These are phyloP conservation scores for Monosporascus cannonballus DNA, from an alignment of 2,329 filamentous ascomycete genomes.

Conservation along the genomic window DNA sequence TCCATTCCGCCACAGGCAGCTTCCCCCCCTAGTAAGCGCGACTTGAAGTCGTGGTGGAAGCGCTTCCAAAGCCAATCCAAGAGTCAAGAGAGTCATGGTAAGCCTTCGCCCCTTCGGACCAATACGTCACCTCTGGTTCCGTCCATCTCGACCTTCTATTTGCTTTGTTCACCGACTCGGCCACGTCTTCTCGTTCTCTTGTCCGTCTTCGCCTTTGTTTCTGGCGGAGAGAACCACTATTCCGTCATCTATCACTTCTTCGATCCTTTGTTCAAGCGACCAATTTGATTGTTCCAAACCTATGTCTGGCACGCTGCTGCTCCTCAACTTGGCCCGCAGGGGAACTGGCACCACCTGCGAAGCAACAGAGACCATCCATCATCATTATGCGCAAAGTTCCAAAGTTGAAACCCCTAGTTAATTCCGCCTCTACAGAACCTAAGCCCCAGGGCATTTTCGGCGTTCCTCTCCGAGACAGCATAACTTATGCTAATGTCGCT, in stretches of 20 bases:
- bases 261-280: too few species aligned
- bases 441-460: constrained; percentile 80
- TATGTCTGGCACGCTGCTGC: too few species aligned
- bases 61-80: constrained; percentile 71
- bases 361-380: not conserved
- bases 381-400: constrained; percentile 7
- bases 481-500: constrained; percentile 95
- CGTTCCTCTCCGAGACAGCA: constrained; percentile 86
- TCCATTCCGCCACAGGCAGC: constrained; percentile 32
- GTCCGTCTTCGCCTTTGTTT: not conserved
- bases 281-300: too few species aligned
- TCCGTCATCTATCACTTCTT: not conserved
- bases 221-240: not conserved
- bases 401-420: constrained; percentile 17
- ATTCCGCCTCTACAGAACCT: constrained; percentile 29
- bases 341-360: not conserved
- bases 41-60: constrained; percentile 96
- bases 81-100: constrained; percentile 52
- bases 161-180: not conserved
- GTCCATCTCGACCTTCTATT: not conserved
- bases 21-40: constrained; percentile 77
- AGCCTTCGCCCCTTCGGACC: constrained; percentile 26
- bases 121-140: constrained; percentile 4
- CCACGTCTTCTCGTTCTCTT: not conserved
- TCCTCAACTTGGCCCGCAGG: too few species aligned